These are phyloP conservation scores for Curvularia sp. DNA, from an alignment of 2,329 filamentous ascomycete species.

Conservation along the genomic window DNA sequence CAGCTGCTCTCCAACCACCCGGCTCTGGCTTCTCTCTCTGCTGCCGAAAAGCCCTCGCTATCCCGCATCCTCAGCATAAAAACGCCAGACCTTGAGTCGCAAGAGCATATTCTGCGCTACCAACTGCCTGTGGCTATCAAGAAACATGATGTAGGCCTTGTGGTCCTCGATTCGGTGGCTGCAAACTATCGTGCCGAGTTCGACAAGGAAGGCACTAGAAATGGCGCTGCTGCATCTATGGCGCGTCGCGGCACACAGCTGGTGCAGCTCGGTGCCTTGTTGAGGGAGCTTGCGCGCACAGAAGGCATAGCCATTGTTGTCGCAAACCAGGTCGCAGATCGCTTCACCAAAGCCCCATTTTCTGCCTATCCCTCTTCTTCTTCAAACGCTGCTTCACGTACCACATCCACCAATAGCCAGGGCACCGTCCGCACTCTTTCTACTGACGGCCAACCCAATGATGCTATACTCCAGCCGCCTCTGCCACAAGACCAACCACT, in stretches of 20 bases:
- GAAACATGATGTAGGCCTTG: conserved; percentile 76
- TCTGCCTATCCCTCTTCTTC: conserved; percentile 3
- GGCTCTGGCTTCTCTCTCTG: conserved; percentile 57
- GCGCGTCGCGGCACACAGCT: conserved; percentile 79
- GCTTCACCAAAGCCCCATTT: conserved; percentile 62
- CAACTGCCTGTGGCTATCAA: conserved; percentile 86
- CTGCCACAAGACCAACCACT: conserved; percentile 27
- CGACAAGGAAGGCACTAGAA: conserved; percentile 60
- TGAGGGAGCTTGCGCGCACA: conserved; percentile 76
- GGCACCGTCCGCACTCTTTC: conserved; percentile 18
- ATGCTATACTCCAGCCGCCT: conserved; percentile 10
- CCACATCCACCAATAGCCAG: conserved; percentile 15
- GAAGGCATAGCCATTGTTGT: conserved; percentile 85
- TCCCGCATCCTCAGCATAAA: conserved; percentile 80
- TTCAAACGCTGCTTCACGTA: conserved; percentile 39
- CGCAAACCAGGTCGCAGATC: conserved; percentile 93
- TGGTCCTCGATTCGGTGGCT: conserved; percentile 90
- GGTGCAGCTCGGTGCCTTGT: conserved; percentile 73
- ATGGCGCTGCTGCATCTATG: conserved; percentile 59
- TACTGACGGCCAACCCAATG: conserved; percentile 35
- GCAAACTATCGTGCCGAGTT: conserved; percentile 96
- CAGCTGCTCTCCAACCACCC: conserved; percentile 78
- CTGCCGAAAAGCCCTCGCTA: conserved; percentile 66
- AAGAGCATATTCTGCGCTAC: conserved; percentile 92
- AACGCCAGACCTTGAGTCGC: conserved; percentile 88